Base-by-base conservation (phyloP, 768 basidiomycete species). In the Ramaria sp. region DNA sequence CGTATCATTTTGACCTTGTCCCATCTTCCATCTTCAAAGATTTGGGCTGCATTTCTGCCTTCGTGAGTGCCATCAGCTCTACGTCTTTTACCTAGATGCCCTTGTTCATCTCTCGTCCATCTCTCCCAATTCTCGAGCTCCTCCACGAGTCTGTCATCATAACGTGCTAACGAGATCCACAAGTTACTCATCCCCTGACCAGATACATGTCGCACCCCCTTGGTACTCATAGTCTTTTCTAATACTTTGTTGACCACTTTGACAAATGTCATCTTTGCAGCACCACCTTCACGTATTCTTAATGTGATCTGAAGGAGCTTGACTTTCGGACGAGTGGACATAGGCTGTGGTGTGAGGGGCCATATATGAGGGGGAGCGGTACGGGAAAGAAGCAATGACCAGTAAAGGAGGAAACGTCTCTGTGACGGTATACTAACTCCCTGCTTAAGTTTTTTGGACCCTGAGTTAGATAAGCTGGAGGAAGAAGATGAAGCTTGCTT, bases 371-470 rank as follows among this genome's bases (percentile, higher is more conserved):
- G 56, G 3, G 83, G 84, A 0, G 73, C 79, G 38, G 77, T 75
- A 45, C 75, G 70, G 3, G 76, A 70, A 15, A 86, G 71, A n/a
- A 83, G 62, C 10, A 81, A 71, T 0, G 81, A 78, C 85, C 85
- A 92, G 62, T 91, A 92, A 59, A 78, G 75, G 4, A 93, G 69
- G 73, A 82, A 90, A 18, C 89, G 79, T 1, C 81, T 75, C 65
- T 91, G 89, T 55, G 83, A 85, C 0, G 88, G 84, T 59, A 91
- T 91, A 58, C 82, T 85, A 41, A 89, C 83, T 10, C 84, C 84
- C 59, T 76, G 81, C 62, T 56, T 68, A 71, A 60, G 66, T 64
- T 39, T 42, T 34, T 32, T 24, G 60, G 61, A 37, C 61, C 58
- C 6, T 64, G 54, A 20, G 66, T 67, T 43, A 66, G 61, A 48